These are phyloP conservation scores for Tribonema minus DNA, from an alignment of 108 stramenopile genomes.

Conservation along the genomic window DNA sequence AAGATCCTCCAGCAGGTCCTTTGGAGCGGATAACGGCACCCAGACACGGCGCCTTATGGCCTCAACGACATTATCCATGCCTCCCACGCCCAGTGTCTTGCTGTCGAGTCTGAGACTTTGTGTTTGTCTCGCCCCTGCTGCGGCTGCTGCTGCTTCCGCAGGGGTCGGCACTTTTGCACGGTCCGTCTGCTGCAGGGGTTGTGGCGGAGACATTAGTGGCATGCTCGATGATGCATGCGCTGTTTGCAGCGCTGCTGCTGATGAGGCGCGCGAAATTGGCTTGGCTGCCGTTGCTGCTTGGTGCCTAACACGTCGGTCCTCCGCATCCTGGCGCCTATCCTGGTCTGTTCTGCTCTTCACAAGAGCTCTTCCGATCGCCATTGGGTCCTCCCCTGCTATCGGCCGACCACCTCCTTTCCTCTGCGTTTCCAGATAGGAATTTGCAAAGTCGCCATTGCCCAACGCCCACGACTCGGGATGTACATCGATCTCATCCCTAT, in stretches of 20 bases:
- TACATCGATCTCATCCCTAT: background rate
- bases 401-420: background rate
- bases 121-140: background rate
- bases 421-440: background rate
- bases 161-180: background rate
- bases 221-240: too few relatives aligned
- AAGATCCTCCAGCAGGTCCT: constrained; percentile 73
- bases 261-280: too few relatives aligned
- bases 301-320: background rate
- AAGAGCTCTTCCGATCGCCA: background rate
- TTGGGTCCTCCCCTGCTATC: background rate
- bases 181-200: background rate
- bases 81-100: constrained; percentile 30
- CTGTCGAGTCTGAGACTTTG: background rate
- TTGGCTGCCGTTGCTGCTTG: background rate
- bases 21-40: constrained; percentile 28
- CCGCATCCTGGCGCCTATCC: background rate
- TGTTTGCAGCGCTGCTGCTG: background rate
- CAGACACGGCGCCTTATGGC: constrained; percentile 36
- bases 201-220: too few relatives aligned
- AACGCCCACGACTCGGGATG: background rate
- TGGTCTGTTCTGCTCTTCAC: background rate
- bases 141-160: background rate
- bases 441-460: background rate
- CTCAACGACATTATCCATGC: constrained; percentile 30